Evolutionary conservation across 2,329 filamentous ascomycete genomes (phyloP).

Genomic region (Aquanectria penicillioides): DNA sequence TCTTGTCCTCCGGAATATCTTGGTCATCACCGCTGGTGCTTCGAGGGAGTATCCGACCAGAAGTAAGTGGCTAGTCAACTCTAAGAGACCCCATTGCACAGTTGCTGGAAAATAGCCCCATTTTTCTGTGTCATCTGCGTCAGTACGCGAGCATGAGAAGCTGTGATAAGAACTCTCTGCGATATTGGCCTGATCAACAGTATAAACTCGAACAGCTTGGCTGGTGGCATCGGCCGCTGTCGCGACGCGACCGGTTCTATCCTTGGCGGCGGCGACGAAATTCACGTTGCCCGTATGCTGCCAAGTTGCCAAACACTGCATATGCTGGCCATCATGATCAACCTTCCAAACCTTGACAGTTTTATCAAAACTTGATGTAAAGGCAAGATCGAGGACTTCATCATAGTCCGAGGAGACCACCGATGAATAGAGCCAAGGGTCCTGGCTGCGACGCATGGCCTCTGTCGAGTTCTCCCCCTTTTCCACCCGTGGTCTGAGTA

Average conservation of each 20-base stretch:
- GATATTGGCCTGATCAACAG: conserved; percentile 50
- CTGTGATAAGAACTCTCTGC: conserved; percentile 48
- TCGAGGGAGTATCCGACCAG: conserved; percentile 72
- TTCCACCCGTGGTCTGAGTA: conserved; percentile 62
- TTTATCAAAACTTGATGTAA: conserved; percentile 70
- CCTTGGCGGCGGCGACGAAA: conserved; percentile 66
- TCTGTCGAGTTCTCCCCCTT: conserved; percentile 64
- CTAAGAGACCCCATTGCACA: conserved; percentile 67
- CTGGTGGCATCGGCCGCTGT: conserved; percentile 66
- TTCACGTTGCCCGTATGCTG: conserved; percentile 68
- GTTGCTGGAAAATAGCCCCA: conserved; percentile 73
- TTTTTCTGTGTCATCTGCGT: conserved; percentile 51
- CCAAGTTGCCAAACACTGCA: conserved; percentile 61
- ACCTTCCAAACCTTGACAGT: conserved; percentile 70
- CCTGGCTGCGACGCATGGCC: conserved; percentile 67
- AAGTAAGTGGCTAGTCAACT: conserved; percentile 59
- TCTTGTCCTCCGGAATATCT: conserved; percentile 67
- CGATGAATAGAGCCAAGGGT: conserved; percentile 72
- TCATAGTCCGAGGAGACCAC: conserved; percentile 71
- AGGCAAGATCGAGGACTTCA: conserved; percentile 55
- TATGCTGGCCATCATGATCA: conserved; percentile 48
- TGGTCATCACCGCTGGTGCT: conserved; percentile 61
- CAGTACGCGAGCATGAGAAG: conserved; percentile 54
- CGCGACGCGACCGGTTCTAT: conserved; percentile 61
- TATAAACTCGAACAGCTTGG: conserved; percentile 67